Percentiles rank a stretch among this genome's conserved stretches.
Evolutionary conservation across 257 asterid genomes (phyloP).

Genomic region (Plantago elongata): DNA sequence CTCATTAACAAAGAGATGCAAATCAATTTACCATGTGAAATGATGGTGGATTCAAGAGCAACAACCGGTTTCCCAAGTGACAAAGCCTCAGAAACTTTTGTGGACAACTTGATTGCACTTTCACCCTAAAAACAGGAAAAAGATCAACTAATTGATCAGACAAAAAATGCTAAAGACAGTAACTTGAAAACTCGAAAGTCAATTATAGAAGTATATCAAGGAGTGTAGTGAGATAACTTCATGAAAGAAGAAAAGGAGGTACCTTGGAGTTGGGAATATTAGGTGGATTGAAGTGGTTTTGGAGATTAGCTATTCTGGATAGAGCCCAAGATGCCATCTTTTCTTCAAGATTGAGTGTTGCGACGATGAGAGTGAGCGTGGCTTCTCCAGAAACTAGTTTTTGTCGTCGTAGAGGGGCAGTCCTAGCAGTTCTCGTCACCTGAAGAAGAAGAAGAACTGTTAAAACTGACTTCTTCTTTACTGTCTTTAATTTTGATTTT

Average conservation of each 20-base stretch:
- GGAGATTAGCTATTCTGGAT: constrained; percentile 42
- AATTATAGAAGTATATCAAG: background rate
- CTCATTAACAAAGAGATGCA: too few relatives aligned
- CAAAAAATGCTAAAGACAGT: background rate
- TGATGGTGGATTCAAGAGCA: constrained; percentile 95
- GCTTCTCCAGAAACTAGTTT: background rate
- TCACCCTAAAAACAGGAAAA: constrained; percentile 30
- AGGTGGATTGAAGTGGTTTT: constrained; percentile 37
- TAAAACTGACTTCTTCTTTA: too few relatives aligned
- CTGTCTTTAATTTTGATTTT: too few relatives aligned
- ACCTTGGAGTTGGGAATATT: constrained; percentile 30
- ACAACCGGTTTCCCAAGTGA: constrained; percentile 67
- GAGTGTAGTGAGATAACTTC: background rate
- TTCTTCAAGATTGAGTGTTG: background rate
- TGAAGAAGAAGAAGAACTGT: too few relatives aligned
- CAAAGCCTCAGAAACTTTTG: constrained; percentile 80
- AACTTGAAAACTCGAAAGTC: background rate
- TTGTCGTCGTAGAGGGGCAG: too few relatives aligned
- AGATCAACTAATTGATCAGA: background rate
- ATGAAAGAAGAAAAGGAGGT: background rate
- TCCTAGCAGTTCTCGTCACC: too few relatives aligned
- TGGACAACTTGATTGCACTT: constrained; percentile 46
- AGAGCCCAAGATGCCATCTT: constrained; percentile 47
- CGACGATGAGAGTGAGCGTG: background rate
- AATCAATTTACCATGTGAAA: constrained; percentile 67